Evolutionary conservation across 73 alveolate species (phyloP).

Genomic region (Paramecium octaurelia): DNA sequence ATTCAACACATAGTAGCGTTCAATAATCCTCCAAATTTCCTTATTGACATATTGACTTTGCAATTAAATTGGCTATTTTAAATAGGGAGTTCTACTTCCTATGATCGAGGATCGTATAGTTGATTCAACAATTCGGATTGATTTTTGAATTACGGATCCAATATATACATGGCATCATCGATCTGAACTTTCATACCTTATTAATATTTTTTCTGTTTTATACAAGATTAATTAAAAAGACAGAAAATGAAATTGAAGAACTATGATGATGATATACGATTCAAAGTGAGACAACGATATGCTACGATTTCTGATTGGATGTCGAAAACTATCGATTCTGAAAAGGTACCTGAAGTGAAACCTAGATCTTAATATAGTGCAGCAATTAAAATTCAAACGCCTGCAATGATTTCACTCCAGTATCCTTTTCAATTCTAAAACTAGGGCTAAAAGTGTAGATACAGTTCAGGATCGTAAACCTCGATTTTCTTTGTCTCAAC

Average conservation of each 20-base stretch:
- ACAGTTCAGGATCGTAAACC: neutral
- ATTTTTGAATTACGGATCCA: neutral
- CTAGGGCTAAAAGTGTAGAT: slow-evolving; percentile 32
- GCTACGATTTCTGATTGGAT: slow-evolving; percentile 24
- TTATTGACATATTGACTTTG: neutral
- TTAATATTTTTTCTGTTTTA: neutral
- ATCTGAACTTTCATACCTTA: neutral
- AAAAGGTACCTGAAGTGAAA: neutral
- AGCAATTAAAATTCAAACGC: slow-evolving; percentile 1
- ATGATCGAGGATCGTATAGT: neutral
- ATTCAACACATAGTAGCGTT: neutral
- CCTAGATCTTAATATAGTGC: neutral
- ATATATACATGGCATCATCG: neutral
- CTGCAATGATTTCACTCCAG: neutral
- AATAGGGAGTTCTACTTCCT: neutral
- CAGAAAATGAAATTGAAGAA: neutral
- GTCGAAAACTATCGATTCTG: slow-evolving; percentile 40
- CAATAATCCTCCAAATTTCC: neutral
- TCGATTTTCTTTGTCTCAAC: neutral
- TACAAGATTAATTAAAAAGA: neutral
- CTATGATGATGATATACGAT: slow-evolving; percentile 25
- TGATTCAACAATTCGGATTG: neutral
- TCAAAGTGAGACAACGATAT: neutral
- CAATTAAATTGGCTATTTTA: neutral
- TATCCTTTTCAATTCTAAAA: neutral